phyloP scores from a whole-genome alignment of 2,329 filamentous ascomycete genomes.

The Hypomyces rosellus region DNA sequence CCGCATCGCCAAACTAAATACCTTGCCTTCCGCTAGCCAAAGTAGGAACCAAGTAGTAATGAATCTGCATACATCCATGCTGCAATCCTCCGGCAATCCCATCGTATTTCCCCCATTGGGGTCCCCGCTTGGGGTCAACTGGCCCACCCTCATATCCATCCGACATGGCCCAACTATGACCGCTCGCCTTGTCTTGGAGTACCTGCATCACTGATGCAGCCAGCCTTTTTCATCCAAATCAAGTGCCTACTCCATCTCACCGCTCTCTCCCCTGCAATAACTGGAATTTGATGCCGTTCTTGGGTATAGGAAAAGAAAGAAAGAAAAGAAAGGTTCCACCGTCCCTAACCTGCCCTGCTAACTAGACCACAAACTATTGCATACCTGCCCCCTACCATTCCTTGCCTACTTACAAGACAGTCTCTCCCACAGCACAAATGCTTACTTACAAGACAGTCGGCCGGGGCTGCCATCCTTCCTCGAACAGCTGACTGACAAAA shows the following conservation, averaged over 20 bases:
- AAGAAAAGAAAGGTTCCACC: neutral
- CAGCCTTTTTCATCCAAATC: neutral
- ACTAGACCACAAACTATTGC: neutral
- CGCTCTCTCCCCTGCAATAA: neutral
- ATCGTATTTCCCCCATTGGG: neutral
- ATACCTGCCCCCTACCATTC: neutral
- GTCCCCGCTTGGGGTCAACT: neutral
- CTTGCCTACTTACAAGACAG: neutral
- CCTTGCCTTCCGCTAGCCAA: no score
- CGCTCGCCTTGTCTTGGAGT: neutral
- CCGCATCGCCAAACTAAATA: neutral
- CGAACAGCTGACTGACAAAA: conserved; percentile 54
- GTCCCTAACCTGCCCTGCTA: neutral
- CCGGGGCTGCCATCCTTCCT: conserved; percentile 45
- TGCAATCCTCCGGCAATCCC: neutral
- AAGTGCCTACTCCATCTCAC: conserved; percentile 1
- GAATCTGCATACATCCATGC: no score
- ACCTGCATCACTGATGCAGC: conserved; percentile 6
- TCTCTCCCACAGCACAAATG: neutral
- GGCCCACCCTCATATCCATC: neutral
- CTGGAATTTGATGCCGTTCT: neutral
- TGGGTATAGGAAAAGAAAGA: neutral
- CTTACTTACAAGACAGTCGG: conserved; percentile 20
- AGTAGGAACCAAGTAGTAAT: no score
- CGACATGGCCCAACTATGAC: no score